Percentiles rank a stretch among this genome's conserved stretches.
Conservation (phyloP, 495 filamentous ascomycete genomes). For the Astrothelium macrocarpum region DNA sequence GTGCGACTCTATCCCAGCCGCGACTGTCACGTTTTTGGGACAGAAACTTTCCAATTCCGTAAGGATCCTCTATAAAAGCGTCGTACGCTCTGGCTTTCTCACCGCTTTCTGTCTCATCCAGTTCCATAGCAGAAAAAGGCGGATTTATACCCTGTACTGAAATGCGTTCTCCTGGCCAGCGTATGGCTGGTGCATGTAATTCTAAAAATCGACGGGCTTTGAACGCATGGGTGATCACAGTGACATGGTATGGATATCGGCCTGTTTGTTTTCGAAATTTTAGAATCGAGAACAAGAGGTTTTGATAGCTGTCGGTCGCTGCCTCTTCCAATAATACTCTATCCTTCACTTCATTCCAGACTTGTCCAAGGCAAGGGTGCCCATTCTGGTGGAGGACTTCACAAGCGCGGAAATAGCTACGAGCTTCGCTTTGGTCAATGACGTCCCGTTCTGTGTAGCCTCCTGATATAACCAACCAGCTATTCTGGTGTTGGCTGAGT, state of each 20-base stretch:
- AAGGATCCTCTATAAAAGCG: conserved; percentile 22
- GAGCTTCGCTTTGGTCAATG: conserved; percentile 23
- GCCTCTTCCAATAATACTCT: conserved; percentile 24
- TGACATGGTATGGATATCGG: conserved; percentile 23
- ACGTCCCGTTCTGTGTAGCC: conserved; percentile 19
- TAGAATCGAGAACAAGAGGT: conserved; percentile 33
- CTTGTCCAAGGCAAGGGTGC: not conserved
- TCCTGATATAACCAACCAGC: conserved; percentile 29
- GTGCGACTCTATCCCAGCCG: conserved; percentile 15
- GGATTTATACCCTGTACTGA: conserved; percentile 30
- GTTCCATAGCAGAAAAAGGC: conserved; percentile 22
- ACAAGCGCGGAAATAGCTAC: conserved; percentile 24
- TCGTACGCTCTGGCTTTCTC: conserved; percentile 22
- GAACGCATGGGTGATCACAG: conserved; percentile 33
- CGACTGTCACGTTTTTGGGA: conserved; percentile 23
- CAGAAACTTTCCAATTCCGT: conserved; percentile 20
- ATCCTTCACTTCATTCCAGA: conserved; percentile 5
- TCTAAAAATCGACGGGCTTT: conserved; percentile 29
- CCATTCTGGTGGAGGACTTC: not conserved
- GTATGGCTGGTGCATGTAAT: conserved; percentile 28
- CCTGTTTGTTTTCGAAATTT: conserved; percentile 24
- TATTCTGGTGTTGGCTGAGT: conserved; percentile 7
- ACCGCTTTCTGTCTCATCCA: conserved; percentile 16
- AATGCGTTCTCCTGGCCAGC: conserved; percentile 26
- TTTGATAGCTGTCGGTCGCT: conserved; percentile 35